Percentiles rank a stretch among this genome's conserved stretches.
Conservation (phyloP, 2,329 filamentous ascomycete species). For the Niveomyces coronatus region DNA sequence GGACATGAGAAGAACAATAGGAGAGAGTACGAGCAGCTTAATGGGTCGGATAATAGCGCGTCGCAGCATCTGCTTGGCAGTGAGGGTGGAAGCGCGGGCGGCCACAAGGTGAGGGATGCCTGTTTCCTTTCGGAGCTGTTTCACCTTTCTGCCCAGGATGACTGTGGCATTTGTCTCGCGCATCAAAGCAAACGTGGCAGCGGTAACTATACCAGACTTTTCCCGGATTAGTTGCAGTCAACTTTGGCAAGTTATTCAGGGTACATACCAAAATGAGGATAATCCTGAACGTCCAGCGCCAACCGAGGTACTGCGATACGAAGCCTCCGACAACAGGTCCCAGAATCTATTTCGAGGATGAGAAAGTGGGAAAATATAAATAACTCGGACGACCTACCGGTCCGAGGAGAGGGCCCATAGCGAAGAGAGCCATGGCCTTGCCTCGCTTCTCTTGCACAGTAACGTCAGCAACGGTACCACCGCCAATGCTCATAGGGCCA, state of each 20-base stretch:
- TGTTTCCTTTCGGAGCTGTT: not conserved
- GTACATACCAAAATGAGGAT: conserved; percentile 29
- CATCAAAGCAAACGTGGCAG: conserved; percentile 1
- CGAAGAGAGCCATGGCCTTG: conserved; percentile 52
- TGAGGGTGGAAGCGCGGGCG: conserved; percentile 8
- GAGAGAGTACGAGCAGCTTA: conserved; percentile 41
- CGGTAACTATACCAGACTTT: not conserved
- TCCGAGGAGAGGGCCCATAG: conserved; percentile 48
- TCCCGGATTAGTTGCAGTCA: conserved; percentile 1
- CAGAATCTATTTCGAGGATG: conserved; percentile 2
- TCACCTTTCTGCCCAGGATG: not conserved
- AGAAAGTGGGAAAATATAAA: not conserved
- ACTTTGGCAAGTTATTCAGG: not conserved
- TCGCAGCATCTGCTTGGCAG: conserved; percentile 13
- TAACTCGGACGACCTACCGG: conserved; percentile 24
- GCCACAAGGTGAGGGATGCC: conserved; percentile 7
- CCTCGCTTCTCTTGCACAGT: conserved; percentile 46
- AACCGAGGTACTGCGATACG: conserved; percentile 33
- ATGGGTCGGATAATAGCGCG: conserved; percentile 30
- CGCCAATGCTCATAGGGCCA: conserved; percentile 53
- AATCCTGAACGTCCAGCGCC: conserved; percentile 41
- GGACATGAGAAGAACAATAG: conserved; percentile 37
- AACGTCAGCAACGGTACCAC: conserved; percentile 54
- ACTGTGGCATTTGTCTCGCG: not conserved
- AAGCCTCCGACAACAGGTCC: conserved; percentile 32